Percentiles rank a stretch among this genome's conserved stretches.
Evolutionary conservation across 495 filamentous ascomycete genomes (phyloP).

Genomic region (Polyplosphaeria fusca): DNA sequence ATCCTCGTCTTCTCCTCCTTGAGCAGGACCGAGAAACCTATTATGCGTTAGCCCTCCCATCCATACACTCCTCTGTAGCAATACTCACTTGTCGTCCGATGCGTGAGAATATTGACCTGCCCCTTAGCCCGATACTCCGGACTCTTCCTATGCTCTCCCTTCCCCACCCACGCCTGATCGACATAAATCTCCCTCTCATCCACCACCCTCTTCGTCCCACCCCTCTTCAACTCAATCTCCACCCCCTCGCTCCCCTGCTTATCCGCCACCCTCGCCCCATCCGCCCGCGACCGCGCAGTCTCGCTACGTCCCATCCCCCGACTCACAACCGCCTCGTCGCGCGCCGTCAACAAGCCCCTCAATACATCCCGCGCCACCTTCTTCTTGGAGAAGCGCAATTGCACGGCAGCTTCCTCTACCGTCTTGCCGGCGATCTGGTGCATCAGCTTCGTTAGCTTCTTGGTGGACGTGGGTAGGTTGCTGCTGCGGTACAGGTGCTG

Average conservation of each 20-base stretch:
- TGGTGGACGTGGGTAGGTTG: slow-evolving; percentile 72
- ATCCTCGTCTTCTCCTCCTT: slow-evolving; percentile 92
- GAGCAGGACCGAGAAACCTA: slow-evolving; percentile 73
- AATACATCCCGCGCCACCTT: slow-evolving; percentile 78
- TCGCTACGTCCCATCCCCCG: slow-evolving; percentile 80
- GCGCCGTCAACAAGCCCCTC: slow-evolving; percentile 71
- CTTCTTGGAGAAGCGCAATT: slow-evolving; percentile 96
- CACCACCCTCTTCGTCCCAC: slow-evolving; percentile 46
- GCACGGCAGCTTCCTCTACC: slow-evolving; percentile 83
- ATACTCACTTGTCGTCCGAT: slow-evolving; percentile 69
- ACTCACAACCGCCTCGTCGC: slow-evolving; percentile 70
- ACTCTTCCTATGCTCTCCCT: slow-evolving; percentile 55
- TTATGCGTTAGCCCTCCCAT: not conserved
- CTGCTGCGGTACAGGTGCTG: slow-evolving; percentile 60
- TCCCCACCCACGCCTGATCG: slow-evolving; percentile 85
- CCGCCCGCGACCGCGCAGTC: slow-evolving; percentile 16
- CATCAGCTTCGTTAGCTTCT: slow-evolving; percentile 82
- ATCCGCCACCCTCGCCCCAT: not conserved
- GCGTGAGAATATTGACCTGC: slow-evolving; percentile 54
- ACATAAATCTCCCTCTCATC: slow-evolving; percentile 80
- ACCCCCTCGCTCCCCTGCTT: not conserved
- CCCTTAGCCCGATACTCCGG: slow-evolving; percentile 68
- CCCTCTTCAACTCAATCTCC: slow-evolving; percentile 40
- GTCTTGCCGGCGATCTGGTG: slow-evolving; percentile 88
- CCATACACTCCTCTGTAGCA: no score